Evolutionary conservation across 1,139 yeast genomes (phyloP).

Genomic region (Nakaseomyces kungkrabaensis): DNA sequence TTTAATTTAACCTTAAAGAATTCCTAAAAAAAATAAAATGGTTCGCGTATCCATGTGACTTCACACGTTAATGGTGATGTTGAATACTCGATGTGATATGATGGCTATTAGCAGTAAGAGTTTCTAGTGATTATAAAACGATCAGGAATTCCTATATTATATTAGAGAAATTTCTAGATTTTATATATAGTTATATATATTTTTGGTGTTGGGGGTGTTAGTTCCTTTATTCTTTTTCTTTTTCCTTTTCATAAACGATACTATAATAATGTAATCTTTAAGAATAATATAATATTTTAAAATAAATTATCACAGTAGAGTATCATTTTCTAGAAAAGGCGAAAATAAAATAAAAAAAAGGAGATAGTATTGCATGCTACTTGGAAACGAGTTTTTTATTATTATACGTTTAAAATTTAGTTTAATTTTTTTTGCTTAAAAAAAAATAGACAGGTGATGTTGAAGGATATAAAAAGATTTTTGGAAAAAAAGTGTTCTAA

Average conservation of each 20-base stretch:
- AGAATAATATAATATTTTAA: not conserved
- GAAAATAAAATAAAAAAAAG: not conserved
- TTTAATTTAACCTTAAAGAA: not conserved
- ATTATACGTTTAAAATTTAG: not conserved
- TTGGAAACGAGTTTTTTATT: slow-evolving; percentile 3
- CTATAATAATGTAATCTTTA: not conserved
- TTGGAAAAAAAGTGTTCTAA: not conserved
- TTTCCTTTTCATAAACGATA: not conserved
- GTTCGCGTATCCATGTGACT: too few species aligned
- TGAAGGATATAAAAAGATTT: slow-evolving; percentile 2
- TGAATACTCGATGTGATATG: not conserved
- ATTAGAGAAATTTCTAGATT: not conserved
- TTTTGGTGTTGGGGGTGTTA: not conserved
- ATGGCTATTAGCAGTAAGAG: too few species aligned
- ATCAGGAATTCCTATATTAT: not conserved
- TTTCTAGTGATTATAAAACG: not conserved
- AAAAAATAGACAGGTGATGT: slow-evolving; percentile 2
- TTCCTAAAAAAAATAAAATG: not conserved
- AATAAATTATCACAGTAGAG: not conserved
- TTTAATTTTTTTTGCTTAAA: not conserved
- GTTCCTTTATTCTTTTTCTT: not conserved
- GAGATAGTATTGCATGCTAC: slow-evolving; percentile 1
- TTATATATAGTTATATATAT: not conserved
- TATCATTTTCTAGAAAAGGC: too few species aligned
- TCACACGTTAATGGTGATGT: too few species aligned